Conservation (phyloP, 768 basidiomycete species). For the Pholiota molesta region DNA sequence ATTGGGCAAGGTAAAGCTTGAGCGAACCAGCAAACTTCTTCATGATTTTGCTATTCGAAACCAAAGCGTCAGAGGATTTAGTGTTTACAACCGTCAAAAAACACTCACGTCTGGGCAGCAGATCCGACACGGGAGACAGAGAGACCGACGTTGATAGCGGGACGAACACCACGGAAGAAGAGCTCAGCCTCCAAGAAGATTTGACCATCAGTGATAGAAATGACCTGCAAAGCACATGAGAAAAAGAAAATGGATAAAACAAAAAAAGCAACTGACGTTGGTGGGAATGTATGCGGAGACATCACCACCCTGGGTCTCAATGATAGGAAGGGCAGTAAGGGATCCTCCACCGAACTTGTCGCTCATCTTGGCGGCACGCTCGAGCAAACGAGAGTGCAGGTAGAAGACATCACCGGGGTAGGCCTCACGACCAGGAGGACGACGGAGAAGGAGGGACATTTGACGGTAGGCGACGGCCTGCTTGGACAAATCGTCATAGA, state of each 20-base stretch:
- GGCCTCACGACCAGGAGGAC: constrained; percentile 99
- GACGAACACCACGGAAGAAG: constrained; percentile 99
- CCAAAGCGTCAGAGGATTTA: constrained; percentile 7
- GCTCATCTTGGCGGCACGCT: constrained; percentile 99
- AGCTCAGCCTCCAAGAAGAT: constrained; percentile 99
- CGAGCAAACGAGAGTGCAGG: constrained; percentile 99
- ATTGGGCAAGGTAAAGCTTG: constrained; percentile 99
- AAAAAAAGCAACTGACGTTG: constrained; percentile 54
- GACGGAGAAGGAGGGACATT: constrained; percentile 99
- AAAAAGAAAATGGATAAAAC: background rate
- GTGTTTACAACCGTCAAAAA: background rate
- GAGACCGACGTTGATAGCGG: constrained; percentile 99
- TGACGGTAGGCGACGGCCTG: constrained; percentile 99
- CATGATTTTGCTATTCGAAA: constrained; percentile 83
- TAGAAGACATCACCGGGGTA: constrained; percentile 99
- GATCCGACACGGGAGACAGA: constrained; percentile 99
- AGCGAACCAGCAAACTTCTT: constrained; percentile 99
- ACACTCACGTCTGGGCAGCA: constrained; percentile 94
- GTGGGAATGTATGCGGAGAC: constrained; percentile 99
- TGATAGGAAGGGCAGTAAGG: constrained; percentile 97
- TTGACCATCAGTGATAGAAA: constrained; percentile 99
- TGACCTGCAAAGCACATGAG: constrained; percentile 62
- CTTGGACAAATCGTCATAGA: constrained; percentile 99
- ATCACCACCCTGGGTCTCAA: constrained; percentile 99
- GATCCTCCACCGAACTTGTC: constrained; percentile 99